These are phyloP conservation scores for Leccinum olivaceoglutinosum DNA, from an alignment of 1,284 basidiomycete species.

Conservation along the genomic window DNA sequence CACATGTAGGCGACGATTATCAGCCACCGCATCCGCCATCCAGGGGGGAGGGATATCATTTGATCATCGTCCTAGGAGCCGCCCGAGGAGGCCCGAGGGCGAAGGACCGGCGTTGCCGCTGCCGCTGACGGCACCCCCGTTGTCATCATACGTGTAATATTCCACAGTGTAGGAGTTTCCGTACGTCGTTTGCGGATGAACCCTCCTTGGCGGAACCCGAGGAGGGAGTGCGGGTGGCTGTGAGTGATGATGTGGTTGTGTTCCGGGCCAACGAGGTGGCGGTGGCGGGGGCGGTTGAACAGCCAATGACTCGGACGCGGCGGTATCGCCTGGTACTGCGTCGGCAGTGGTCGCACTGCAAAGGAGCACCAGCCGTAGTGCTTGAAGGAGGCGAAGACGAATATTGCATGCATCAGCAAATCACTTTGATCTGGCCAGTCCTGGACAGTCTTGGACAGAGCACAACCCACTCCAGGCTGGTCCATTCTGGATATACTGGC, in stretches of 20 bases:
- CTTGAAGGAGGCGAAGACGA: slow-evolving; percentile 21
- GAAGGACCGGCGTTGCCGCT: background rate
- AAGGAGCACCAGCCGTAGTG: background rate
- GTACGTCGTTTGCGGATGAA: slow-evolving; percentile 19
- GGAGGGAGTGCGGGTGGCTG: slow-evolving; percentile 5
- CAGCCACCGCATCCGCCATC: background rate
- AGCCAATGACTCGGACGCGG: too few species aligned
- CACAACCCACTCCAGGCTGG: background rate
- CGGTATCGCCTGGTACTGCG: too few species aligned
- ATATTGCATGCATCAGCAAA: slow-evolving; percentile 15
- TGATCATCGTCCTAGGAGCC: slow-evolving; percentile 19
- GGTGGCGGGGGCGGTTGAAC: background rate
- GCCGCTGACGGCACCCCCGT: background rate
- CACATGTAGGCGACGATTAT: background rate
- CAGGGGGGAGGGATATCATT: background rate
- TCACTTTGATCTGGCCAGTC: background rate
- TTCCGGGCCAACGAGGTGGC: background rate
- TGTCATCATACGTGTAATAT: slow-evolving; percentile 1
- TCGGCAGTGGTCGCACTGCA: background rate
- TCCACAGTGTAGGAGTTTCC: slow-evolving; percentile 5
- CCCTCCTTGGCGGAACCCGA: slow-evolving; percentile 4
- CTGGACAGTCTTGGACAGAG: background rate
- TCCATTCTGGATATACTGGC: background rate
- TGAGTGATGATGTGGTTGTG: background rate
- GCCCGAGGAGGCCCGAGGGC: slow-evolving; percentile 17